Evolutionary conservation across 768 basidiomycete species (phyloP).

Genomic region (Cubamyces sp.): DNA sequence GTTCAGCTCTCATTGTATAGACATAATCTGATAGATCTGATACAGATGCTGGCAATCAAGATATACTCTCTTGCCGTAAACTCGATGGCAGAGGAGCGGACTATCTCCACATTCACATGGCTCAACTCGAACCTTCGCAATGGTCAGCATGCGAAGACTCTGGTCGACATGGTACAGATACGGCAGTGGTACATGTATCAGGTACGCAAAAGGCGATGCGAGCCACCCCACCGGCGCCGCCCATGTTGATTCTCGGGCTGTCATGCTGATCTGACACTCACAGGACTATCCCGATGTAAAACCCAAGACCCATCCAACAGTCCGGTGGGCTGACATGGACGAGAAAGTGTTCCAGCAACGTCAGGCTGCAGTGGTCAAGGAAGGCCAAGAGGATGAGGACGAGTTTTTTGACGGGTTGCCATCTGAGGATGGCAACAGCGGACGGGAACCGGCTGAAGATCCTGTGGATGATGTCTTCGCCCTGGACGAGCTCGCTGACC

Average conservation of each 20-base stretch:
- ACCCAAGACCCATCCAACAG: slow-evolving; percentile 4
- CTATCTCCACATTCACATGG: slow-evolving; percentile 21
- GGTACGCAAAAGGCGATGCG: too few relatives aligned
- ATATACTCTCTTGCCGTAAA: slow-evolving; percentile 20
- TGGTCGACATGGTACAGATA: slow-evolving; percentile 9
- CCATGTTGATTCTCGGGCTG: too few relatives aligned
- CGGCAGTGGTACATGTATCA: slow-evolving; percentile 9
- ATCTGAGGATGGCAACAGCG: too few relatives aligned
- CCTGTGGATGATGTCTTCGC: not conserved
- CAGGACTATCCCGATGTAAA: not conserved
- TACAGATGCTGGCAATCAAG: slow-evolving; percentile 21
- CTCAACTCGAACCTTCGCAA: slow-evolving; percentile 11
- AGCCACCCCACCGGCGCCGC: too few relatives aligned
- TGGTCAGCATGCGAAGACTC: slow-evolving; percentile 2
- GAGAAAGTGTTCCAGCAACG: not conserved
- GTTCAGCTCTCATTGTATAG: not conserved
- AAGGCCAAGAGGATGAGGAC: not conserved
- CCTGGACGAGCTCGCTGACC: not conserved
- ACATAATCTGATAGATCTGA: not conserved
- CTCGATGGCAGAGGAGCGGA: slow-evolving; percentile 25
- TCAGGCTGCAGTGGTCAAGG: not conserved
- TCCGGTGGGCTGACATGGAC: slow-evolving; percentile 8
- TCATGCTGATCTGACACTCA: not conserved
- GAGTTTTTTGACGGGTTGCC: slow-evolving; percentile 11
- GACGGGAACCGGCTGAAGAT: too few relatives aligned